These are phyloP conservation scores for Xylariaceae sp. DNA, from an alignment of 2,329 filamentous ascomycete genomes.

Conservation along the genomic window DNA sequence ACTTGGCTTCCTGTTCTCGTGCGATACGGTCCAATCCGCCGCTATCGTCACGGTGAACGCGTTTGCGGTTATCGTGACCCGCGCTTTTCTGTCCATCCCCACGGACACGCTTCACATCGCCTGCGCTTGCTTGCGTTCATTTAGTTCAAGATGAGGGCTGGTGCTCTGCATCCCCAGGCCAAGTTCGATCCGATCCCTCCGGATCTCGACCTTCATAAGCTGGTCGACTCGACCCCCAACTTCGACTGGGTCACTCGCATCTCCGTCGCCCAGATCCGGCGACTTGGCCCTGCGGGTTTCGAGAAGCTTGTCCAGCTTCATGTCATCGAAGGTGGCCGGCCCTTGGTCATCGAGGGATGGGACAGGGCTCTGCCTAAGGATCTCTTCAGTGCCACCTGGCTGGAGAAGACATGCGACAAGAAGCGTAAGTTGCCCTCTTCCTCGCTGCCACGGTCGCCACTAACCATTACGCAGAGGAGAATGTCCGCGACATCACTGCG, in stretches of 20 bases:
- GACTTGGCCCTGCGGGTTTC: slow-evolving; percentile 71
- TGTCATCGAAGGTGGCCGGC: slow-evolving; percentile 79
- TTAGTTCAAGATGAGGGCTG: slow-evolving; percentile 56
- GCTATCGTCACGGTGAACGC: slow-evolving; percentile 7
- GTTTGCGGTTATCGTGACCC: slow-evolving; percentile 5
- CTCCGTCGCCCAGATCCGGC: slow-evolving; percentile 69
- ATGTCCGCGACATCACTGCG: slow-evolving; percentile 71
- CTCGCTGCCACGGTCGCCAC: slow-evolving; percentile 9
- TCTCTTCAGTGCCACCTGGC: slow-evolving; percentile 76
- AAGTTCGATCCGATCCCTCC: slow-evolving; percentile 90
- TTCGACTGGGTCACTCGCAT: slow-evolving; percentile 85
- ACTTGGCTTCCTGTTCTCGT: background rate
- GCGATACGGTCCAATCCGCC: background rate
- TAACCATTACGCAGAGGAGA: slow-evolving; percentile 57
- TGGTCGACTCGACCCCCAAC: slow-evolving; percentile 75
- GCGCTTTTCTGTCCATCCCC: background rate
- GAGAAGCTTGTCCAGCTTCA: slow-evolving; percentile 80
- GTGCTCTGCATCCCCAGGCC: slow-evolving; percentile 69
- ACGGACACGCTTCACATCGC: background rate
- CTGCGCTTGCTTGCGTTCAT: background rate
- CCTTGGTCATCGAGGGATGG: slow-evolving; percentile 87
- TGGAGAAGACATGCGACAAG: slow-evolving; percentile 70
- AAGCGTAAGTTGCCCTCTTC: slow-evolving; percentile 54
- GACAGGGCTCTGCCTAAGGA: slow-evolving; percentile 66
- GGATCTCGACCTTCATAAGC: slow-evolving; percentile 67